phyloP scores from a whole-genome alignment of 2,329 filamentous ascomycete genomes.

The Camillea tinctor region DNA sequence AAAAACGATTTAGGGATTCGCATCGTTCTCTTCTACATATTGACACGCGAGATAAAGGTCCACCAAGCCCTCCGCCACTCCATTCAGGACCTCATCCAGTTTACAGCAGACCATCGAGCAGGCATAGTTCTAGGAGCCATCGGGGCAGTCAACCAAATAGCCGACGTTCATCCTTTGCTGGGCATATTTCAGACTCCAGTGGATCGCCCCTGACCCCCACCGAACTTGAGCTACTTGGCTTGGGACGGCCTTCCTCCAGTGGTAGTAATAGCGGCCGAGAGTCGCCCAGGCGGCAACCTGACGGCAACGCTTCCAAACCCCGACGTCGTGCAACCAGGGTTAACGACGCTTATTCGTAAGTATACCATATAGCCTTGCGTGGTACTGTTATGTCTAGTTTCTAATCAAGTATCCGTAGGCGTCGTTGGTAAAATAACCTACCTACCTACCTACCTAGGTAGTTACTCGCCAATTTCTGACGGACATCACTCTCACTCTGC shows the following conservation, averaged over 20 bases:
- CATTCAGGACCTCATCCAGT: neutral
- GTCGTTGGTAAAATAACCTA: neutral
- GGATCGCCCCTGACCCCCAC: constrained; percentile 31
- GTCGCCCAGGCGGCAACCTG: constrained; percentile 19
- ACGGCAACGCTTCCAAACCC: constrained; percentile 14
- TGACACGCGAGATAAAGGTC: neutral
- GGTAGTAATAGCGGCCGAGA: constrained; percentile 23
- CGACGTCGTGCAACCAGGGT: constrained; percentile 24
- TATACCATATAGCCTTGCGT: neutral
- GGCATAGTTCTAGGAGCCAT: constrained; percentile 9
- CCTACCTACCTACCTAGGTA: no score
- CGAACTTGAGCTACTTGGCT: constrained; percentile 31
- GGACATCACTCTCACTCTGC: neutral
- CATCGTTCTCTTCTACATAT: neutral
- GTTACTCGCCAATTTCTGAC: neutral
- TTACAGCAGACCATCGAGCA: constrained; percentile 15
- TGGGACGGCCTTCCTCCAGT: constrained; percentile 19
- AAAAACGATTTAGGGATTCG: neutral
- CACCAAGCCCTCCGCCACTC: constrained; percentile 8
- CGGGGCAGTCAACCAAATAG: constrained; percentile 10
- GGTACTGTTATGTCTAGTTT: neutral
- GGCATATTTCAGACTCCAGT: constrained; percentile 8
- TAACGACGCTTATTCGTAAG: constrained; percentile 30
- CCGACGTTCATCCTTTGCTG: constrained; percentile 22
- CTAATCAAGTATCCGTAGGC: neutral